Percentiles rank a stretch among this genome's conserved stretches.
phyloP scores from a whole-genome alignment of 495 filamentous ascomycete species.

The Cenococcum geophilum region DNA sequence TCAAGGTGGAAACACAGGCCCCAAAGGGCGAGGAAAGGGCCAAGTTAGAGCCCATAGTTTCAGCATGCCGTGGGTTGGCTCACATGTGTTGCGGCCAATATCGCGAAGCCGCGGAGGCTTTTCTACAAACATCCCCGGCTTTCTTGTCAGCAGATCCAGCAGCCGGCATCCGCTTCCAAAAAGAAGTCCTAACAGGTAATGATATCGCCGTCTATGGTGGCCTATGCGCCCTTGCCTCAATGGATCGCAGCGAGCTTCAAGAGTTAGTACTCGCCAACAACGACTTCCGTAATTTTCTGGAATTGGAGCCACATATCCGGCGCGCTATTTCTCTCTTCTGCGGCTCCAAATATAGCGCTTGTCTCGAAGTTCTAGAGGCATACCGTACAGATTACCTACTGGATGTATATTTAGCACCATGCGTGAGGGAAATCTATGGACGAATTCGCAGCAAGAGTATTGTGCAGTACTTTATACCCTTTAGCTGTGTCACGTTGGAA shows the following conservation, averaged over 20 bases:
- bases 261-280: slow-evolving; percentile 67
- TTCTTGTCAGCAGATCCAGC: slow-evolving; percentile 45
- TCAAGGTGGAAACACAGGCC: slow-evolving; percentile 54
- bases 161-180: slow-evolving; percentile 33
- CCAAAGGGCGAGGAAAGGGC: slow-evolving; percentile 50
- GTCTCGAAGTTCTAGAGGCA: slow-evolving; percentile 71
- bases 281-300: slow-evolving; percentile 78
- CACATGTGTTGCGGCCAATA: slow-evolving; percentile 60
- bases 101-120: slow-evolving; percentile 63
- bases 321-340: slow-evolving; percentile 84
- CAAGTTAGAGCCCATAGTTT: slow-evolving; percentile 41
- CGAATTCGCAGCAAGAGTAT: slow-evolving; percentile 83
- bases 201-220: slow-evolving; percentile 91
- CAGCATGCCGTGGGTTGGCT: slow-evolving; percentile 62
- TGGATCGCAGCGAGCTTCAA: slow-evolving; percentile 74
- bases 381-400: slow-evolving; percentile 82
- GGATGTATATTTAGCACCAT: slow-evolving; percentile 77
- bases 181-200: slow-evolving; percentile 70
- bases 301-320: slow-evolving; percentile 89
- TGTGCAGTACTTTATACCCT: slow-evolving; percentile 65
- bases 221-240: slow-evolving; percentile 81
- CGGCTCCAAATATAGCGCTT: slow-evolving; percentile 76
- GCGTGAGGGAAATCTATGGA: slow-evolving; percentile 62
- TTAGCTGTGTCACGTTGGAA: slow-evolving; percentile 38
- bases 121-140: slow-evolving; percentile 51